phyloP scores from a whole-genome alignment of 2,329 filamentous ascomycete genomes.

The Beauveria australis region DNA sequence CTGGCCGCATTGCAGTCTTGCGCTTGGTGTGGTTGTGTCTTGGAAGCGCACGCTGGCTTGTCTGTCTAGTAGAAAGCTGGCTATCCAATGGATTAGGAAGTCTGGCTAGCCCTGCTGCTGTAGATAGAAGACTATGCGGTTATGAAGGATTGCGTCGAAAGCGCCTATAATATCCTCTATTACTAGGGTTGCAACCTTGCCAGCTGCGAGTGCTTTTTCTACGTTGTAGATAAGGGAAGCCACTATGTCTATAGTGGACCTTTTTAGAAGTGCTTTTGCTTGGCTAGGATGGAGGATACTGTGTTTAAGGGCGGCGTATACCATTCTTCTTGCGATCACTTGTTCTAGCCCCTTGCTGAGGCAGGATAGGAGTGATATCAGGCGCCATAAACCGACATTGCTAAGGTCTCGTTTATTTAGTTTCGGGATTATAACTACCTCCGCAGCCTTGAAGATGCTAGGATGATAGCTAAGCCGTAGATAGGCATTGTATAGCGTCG shows the following conservation, averaged over 20 bases:
- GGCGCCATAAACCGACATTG: conserved; percentile 14
- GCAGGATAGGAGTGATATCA: conserved; percentile 19
- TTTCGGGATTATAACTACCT: conserved; percentile 20
- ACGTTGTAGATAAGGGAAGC: conserved; percentile 16
- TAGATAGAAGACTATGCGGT: conserved; percentile 1
- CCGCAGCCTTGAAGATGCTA: conserved; percentile 15
- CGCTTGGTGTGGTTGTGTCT: not conserved
- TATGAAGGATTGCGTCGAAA: conserved; percentile 8
- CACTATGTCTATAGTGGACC: conserved; percentile 15
- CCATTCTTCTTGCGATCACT: conserved; percentile 17
- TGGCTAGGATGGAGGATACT: conserved; percentile 16
- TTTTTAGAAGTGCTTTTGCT: conserved; percentile 17
- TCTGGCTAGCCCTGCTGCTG: conserved; percentile 3
- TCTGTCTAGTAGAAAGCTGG: not conserved
- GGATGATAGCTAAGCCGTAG: conserved; percentile 15
- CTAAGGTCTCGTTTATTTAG: conserved; percentile 16
- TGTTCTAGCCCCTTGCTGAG: conserved; percentile 22
- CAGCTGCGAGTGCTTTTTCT: conserved; percentile 12
- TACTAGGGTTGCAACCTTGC: conserved; percentile 6
- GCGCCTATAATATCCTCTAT: conserved; percentile 9
- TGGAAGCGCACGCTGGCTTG: conserved; percentile 1
- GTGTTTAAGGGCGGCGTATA: conserved; percentile 15
- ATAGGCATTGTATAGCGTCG: conserved; percentile 6
- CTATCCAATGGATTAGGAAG: conserved; percentile 1
- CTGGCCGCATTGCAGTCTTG: not conserved